Evolutionary conservation across 768 basidiomycete species (phyloP), one percentile per base, ranked within the genome.

Genomic region (Tricholoma matsutake): DNA sequence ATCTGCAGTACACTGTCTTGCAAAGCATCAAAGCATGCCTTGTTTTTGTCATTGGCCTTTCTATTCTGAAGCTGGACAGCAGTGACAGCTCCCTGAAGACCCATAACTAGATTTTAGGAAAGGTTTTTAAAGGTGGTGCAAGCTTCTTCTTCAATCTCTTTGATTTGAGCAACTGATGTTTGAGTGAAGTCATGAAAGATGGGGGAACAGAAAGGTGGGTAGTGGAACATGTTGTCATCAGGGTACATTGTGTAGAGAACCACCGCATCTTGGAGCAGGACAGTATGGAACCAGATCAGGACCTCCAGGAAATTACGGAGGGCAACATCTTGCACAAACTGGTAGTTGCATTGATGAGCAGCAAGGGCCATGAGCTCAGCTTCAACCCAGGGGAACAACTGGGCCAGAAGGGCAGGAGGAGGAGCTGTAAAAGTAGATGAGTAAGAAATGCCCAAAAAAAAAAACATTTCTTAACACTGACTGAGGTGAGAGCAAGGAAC

Each of bases 191-290:
- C 43, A 45, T 11, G 18, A 11, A 45, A 45, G n/a, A 20, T 20
- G 11, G 43, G 18, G 1, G 18, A 45, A 13, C 39, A 41, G 4
- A 34, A 34, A 8, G 34, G 34, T 34, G 34, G 34, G 4, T 34
- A 34, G 11, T 4, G 1, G 11, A 34, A 34, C 1, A 34, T 5
- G 4, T 71, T 67, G 61, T 76, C 75, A 0, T 72, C 73, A 1
- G 65, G 18, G 35, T 57, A 71, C 1, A 63, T 53, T 0, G 39
- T 25, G 34, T 56, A 74, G 0, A 78, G 63, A n/a, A 76, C 52
- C 2, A 75, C 75, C 2, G 66, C 61, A 56, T 78, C 76, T 66
- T 78, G 74, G 7, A 78, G 65, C 1, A 78, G 61, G n/a, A 77
- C 65, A 1, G 31, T 54, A 8, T 63, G 68, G 0, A 76, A 55